A percentile compares a stretch with the other conserved stretches of the same genome.
Conservation (phyloP, 805 yeast species). For the Diddensiella santjacobensis region DNA sequence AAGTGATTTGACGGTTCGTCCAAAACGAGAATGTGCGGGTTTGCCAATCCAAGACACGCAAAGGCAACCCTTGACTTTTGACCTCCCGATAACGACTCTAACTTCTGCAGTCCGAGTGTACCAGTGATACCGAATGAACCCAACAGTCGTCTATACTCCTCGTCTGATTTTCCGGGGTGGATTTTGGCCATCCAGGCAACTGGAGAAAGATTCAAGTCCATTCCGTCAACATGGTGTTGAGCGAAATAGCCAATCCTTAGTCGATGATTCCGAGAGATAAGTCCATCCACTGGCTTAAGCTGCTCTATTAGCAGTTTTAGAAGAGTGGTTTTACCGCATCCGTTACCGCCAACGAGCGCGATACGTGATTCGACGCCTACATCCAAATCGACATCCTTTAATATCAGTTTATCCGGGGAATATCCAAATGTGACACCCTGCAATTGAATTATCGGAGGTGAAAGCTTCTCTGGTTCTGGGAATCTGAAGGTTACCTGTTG, state of each 20-base stretch:
- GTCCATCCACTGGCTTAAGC: constrained; percentile 70
- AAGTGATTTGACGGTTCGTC: constrained; percentile 99
- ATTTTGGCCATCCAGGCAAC: constrained; percentile 90
- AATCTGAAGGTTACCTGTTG: constrained; percentile 78
- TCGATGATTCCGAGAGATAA: constrained; percentile 75
- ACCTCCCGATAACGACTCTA: constrained; percentile 91
- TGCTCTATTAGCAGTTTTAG: constrained; percentile 81
- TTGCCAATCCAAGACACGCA: constrained; percentile 85
- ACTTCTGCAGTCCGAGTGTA: constrained; percentile 83
- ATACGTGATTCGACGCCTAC: constrained; percentile 92
- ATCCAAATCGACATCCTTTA: constrained; percentile 78
- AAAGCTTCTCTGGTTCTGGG: constrained; percentile 89
- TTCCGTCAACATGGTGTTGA: constrained; percentile 97
- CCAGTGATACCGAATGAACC: constrained; percentile 98
- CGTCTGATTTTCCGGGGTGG: constrained; percentile 91
- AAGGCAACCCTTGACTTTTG: constrained; percentile 98
- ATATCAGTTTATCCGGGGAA: constrained; percentile 55
- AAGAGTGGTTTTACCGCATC: constrained; percentile 97
- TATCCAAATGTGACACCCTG: constrained; percentile 87
- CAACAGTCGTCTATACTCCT: constrained; percentile 92
- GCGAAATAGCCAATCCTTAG: constrained; percentile 95
- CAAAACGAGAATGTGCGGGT: constrained; percentile 86
- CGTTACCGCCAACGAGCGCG: constrained; percentile 97
- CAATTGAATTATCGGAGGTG: constrained; percentile 91
- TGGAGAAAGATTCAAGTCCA: constrained; percentile 82